Evolutionary conservation across 179 eudicot genomes (phyloP).

Genomic region (Nepenthes alata): DNA sequence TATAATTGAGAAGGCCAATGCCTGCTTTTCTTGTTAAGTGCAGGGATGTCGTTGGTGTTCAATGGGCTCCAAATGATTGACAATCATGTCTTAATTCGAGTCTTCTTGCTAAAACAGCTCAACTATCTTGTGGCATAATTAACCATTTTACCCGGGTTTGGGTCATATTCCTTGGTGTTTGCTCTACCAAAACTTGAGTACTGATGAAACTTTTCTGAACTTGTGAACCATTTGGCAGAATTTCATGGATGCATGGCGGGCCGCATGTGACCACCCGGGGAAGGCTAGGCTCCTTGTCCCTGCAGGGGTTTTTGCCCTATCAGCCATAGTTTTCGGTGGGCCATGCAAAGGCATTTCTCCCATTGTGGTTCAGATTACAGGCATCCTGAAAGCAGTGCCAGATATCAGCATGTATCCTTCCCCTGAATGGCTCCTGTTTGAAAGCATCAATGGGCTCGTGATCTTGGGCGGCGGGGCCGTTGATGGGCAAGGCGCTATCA

Average conservation of each 20-base stretch:
- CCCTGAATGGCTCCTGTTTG: constrained; percentile 43
- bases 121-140: no score
- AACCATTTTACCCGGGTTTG: no score
- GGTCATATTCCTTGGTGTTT: no score
- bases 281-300: constrained; percentile 43
- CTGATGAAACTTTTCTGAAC: no score
- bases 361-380: constrained; percentile 31
- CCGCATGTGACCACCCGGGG: constrained; percentile 46
- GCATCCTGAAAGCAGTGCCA: constrained; percentile 39
- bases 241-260: constrained; percentile 43
- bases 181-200: no score
- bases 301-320: constrained; percentile 25
- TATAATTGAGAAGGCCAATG: no score
- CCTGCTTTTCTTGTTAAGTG: no score
- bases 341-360: constrained; percentile 46
- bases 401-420: constrained; percentile 40
- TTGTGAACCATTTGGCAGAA: constrained; percentile 20
- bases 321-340: constrained; percentile 38
- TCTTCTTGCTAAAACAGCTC: no score
- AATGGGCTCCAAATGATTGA: no score
- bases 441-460: constrained; percentile 28
- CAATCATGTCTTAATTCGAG: no score
- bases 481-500: constrained; percentile 43
- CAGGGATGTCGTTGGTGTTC: no score
- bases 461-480: constrained; percentile 47